Base-by-base conservation (phyloP, 768 basidiomycete species). In the Podaxis sp. region DNA sequence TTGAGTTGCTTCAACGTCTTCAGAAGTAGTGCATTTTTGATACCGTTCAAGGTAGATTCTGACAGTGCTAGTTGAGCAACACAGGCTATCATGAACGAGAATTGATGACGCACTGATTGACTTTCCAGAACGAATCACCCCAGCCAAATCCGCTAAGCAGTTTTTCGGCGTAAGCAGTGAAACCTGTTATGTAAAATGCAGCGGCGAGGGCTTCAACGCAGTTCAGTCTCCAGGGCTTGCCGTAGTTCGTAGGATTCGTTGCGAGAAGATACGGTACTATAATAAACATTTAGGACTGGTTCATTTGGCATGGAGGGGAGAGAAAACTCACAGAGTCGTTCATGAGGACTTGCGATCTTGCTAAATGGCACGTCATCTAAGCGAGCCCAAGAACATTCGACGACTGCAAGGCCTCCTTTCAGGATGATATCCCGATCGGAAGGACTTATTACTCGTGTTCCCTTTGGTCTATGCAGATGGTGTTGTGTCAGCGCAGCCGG, bases 381-480 rank as follows among this genome's bases (percentile, higher is more conserved):
- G 21, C 95, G 84, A 1, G 97, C 96, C 97, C 97, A 99, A 3
- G 93, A 96, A 71, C 96, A 98, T 70, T 99, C 97, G 1, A 99
- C 93, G n/a, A 99, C 97, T 0, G 96, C 97, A 4, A 98, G 74
- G 0, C 97, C 97, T 36, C 78, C 77, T 48, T 80, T 77, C 0
- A 82, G 76, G 7, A 98, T 77, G 59, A 95, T 84, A 4, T 89
- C 87, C n/a, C 85, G 82, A 69, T 99, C 97, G 0, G 88, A 82
- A 0, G 93, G 94, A 50, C 87, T 90, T 21, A 98, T 81, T 23
- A 90, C 77, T 65, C 84, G 80, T 28, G 80, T 89, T 0, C 88
- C 96, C 69, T 93, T 91, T 2, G 96, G 96, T 36, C 94, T 95
- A 68, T 40, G 23, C 23, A 55, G 13, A 4, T 28, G 13, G 18